Percentiles rank a stretch among this genome's conserved stretches.
phyloP scores from a whole-genome alignment of 1,284 basidiomycete species.

The Pisolithus thermaeus region DNA sequence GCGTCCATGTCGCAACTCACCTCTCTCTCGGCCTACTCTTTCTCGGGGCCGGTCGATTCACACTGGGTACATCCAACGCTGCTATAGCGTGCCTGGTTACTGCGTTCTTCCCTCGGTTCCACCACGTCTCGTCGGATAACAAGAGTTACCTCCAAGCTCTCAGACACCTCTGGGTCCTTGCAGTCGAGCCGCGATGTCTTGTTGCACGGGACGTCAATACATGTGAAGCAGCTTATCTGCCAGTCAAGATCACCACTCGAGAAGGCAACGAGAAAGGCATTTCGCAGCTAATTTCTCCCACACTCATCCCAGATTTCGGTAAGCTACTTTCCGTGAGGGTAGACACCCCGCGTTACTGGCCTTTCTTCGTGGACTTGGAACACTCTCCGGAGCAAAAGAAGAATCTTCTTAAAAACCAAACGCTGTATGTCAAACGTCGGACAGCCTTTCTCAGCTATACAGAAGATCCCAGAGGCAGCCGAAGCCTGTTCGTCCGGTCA shows the following conservation, averaged over 20 bases:
- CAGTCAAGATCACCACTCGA: conserved; percentile 76
- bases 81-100: conserved; percentile 87
- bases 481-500: conserved; percentile 81
- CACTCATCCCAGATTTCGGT: conserved; percentile 85
- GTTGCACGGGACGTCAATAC: conserved; percentile 90
- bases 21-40: conserved; percentile 91
- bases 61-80: conserved; percentile 86
- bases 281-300: conserved; percentile 82
- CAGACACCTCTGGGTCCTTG: conserved; percentile 93
- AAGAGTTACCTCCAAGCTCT: conserved; percentile 89
- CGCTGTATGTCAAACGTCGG: conserved; percentile 86
- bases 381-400: conserved; percentile 63
- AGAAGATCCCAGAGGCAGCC: conserved; percentile 88
- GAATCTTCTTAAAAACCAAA: conserved; percentile 69
- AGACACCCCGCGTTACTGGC: conserved; percentile 93
- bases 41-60: conserved; percentile 90
- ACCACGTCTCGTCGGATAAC: conserved; percentile 78
- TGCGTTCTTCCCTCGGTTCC: conserved; percentile 88
- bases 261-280: conserved; percentile 56
- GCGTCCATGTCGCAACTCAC: conserved; percentile 87
- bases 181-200: conserved; percentile 89
- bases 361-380: conserved; percentile 76
- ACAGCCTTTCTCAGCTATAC: conserved; percentile 90
- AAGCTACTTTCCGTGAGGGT: conserved; percentile 74
- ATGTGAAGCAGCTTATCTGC: conserved; percentile 83